Base-by-base conservation (phyloP, 352 stramenopile genomes). In the Pythium phragmitis region DNA sequence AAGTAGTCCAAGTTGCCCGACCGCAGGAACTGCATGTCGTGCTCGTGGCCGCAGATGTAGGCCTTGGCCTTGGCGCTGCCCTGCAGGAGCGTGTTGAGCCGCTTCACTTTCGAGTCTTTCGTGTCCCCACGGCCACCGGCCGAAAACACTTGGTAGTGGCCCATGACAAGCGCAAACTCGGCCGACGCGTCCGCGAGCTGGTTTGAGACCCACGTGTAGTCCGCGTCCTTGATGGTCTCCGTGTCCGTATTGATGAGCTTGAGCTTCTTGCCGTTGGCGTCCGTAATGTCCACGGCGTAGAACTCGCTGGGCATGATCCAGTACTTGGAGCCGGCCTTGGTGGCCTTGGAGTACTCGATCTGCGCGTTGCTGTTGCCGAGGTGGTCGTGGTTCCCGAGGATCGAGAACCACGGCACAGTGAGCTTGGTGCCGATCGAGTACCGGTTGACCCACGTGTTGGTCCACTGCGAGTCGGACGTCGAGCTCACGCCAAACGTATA, bases 351-450 rank as follows among this genome's bases (percentile, higher is more conserved):
- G 59, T 65, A 72, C 30, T 67, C 59, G 48, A 72, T 68, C 54
- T 72, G 58, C 13, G 65, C 65, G 14, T 72, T 49, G 37, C 52
- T 57, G 54, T 72, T 72, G 46, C 65, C 65, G 30, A 61, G 51
- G 58, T 68, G 54, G 51, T 74, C 68, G 57, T 74, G 68, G 54
- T 74, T 74, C 13, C 68, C 68, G 14, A 74, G 26, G 21, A 68
- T 47, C 16, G 57, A 61, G 53, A 74, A 62, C 63, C 63, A 74
- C 46, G 65, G 65, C 57, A 71, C 41, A 13, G 60, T 68, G 13
- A 67, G 51, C 21, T 66, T 70, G 12, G 56, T 61, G 19, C 56
- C 63, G 26, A 71, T 60, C 49, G 26, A 46, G 30, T 60, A 70
- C 8, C 63, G 63, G 50, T 70, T 60, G 39, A 70, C 21, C 57